phyloP scores from a whole-genome alignment of 768 basidiomycete species.

The Xerocomellus chrysenteron region DNA sequence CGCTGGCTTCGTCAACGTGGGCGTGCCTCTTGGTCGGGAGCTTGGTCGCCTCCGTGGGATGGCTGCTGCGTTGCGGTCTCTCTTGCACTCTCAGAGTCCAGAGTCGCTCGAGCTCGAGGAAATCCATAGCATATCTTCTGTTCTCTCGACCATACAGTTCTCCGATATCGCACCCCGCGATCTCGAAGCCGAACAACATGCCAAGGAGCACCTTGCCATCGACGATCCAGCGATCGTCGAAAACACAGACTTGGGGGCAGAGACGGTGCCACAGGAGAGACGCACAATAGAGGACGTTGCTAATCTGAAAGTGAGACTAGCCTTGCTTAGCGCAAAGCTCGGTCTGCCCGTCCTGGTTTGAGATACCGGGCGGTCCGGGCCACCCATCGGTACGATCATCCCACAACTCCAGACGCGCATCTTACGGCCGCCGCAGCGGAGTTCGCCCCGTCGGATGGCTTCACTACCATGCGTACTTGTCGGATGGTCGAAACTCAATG shows the following conservation, averaged over 20 bases:
- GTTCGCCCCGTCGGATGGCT: neutral
- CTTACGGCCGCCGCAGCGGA: neutral
- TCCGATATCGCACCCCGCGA: slow-evolving; percentile 75
- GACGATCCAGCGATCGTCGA: slow-evolving; percentile 17
- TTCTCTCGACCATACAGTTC: slow-evolving; percentile 62
- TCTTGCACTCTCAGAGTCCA: slow-evolving; percentile 41
- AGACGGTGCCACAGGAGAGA: slow-evolving; percentile 14
- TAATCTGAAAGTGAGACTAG: slow-evolving; percentile 38
- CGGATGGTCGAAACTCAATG: neutral
- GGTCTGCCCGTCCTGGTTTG: slow-evolving; percentile 27
- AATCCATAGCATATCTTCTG: slow-evolving; percentile 50
- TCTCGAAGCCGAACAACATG: slow-evolving; percentile 76
- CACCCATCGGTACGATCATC: neutral
- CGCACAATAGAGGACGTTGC: slow-evolving; percentile 43
- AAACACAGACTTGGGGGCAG: slow-evolving; percentile 38
- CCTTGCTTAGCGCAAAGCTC: slow-evolving; percentile 31
- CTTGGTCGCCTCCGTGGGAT: slow-evolving; percentile 77
- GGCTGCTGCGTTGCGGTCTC: slow-evolving; percentile 58
- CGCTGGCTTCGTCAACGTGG: slow-evolving; percentile 69
- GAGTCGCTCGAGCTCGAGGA: slow-evolving; percentile 34
- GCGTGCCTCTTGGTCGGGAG: slow-evolving; percentile 72
- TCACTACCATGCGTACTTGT: too few species aligned
- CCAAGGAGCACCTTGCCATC: slow-evolving; percentile 51
- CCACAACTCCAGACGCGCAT: neutral
- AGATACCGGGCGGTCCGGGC: neutral